phyloP scores from a whole-genome alignment of 75 land plant genomes.

The Picea sitchensis region DNA sequence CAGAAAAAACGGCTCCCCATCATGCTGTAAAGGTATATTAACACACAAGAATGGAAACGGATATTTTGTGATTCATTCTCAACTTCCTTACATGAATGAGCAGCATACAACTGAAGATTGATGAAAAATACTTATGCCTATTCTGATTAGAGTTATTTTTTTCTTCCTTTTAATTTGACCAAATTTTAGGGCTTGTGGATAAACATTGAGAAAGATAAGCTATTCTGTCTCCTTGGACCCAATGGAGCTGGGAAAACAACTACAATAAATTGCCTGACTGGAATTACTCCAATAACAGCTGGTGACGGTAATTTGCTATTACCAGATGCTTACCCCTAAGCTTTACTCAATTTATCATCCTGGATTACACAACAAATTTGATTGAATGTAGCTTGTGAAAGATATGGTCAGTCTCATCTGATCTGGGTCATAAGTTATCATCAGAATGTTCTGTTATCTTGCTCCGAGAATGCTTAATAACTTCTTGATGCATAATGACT shows the following conservation, averaged over 20 bases:
- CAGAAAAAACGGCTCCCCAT: slow-evolving; percentile 53
- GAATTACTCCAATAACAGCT: slow-evolving; percentile 20
- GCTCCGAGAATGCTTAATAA: background rate
- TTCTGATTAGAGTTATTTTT: background rate
- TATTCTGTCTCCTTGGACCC: slow-evolving; percentile 37
- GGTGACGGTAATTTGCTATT: slow-evolving; percentile 25
- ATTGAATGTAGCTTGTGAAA: background rate
- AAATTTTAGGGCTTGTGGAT: slow-evolving; percentile 7
- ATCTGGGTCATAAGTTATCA: background rate
- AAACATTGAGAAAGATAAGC: slow-evolving; percentile 37
- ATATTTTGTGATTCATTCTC: background rate
- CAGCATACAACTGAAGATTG: too few relatives aligned
- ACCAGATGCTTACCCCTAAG: slow-evolving; percentile 35
- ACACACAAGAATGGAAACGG: background rate
- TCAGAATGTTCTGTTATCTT: background rate
- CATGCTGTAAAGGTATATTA: slow-evolving; percentile 82
- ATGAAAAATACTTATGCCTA: background rate
- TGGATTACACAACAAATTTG: background rate
- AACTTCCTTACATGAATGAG: background rate
- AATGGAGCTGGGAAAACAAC: slow-evolving; percentile 46
- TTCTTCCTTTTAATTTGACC: background rate
- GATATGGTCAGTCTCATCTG: background rate
- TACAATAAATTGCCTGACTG: slow-evolving; percentile 29
- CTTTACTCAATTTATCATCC: background rate
- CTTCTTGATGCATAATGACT: too few relatives aligned